Evolutionary conservation across 2,329 filamentous ascomycete genomes (phyloP).

Genomic region (Penicillium brasilianum): DNA sequence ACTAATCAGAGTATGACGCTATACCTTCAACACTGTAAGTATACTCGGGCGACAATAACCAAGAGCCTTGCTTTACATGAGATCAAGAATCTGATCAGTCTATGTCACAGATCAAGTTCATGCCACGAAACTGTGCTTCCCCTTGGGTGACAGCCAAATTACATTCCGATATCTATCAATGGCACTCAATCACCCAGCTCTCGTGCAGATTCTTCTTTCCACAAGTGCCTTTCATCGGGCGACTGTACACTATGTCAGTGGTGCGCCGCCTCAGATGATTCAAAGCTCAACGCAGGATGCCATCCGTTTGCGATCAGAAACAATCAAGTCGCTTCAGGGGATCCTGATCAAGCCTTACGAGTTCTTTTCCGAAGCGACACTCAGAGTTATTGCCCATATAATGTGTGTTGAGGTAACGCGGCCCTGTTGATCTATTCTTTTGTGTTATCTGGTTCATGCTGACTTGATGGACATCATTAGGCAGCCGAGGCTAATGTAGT

Average conservation of each 20-base stretch:
- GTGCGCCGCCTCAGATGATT: constrained; percentile 16
- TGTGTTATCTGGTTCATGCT: not conserved
- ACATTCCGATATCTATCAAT: constrained; percentile 26
- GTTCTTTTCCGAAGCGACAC: constrained; percentile 22
- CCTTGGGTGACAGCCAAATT: constrained; percentile 23
- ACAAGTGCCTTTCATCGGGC: constrained; percentile 27
- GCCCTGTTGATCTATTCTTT: not conserved
- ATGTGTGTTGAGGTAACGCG: constrained; percentile 21
- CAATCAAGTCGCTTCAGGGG: constrained; percentile 23
- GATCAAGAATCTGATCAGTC: not conserved
- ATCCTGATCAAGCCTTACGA: constrained; percentile 22
- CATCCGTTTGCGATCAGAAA: constrained; percentile 20
- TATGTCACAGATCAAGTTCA: constrained; percentile 18
- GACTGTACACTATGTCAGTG: constrained; percentile 18
- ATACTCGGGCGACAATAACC: no score
- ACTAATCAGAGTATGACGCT: constrained; percentile 21
- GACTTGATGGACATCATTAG: constrained; percentile 6
- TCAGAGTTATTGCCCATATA: constrained; percentile 25
- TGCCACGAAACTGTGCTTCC: constrained; percentile 25
- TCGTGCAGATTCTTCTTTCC: constrained; percentile 26
- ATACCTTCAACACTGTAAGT: constrained; percentile 31
- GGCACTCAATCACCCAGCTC: constrained; percentile 24
- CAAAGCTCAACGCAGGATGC: constrained; percentile 23
- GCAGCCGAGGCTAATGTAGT: constrained; percentile 24
- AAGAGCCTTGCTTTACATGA: no score